phyloP scores from a whole-genome alignment of 441 rosid genomes.

The Syzygium syzygioides region DNA sequence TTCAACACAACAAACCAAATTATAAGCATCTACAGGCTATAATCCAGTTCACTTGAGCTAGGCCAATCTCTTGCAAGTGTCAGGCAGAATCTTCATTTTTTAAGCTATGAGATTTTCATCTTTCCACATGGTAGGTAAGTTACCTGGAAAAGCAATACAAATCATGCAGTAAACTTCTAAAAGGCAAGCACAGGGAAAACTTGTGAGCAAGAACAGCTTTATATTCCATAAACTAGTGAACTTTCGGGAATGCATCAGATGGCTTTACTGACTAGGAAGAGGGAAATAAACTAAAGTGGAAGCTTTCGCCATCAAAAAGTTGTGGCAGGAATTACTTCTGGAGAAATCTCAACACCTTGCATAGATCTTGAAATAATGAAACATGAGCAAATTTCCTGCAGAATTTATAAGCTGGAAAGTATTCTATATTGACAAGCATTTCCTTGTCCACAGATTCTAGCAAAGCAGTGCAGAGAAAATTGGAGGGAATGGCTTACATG shows the following conservation, averaged over 20 bases:
- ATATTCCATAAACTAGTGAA: not conserved
- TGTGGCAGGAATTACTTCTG: not conserved
- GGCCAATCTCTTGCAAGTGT: not conserved
- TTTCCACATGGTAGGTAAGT: not conserved
- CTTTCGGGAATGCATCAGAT: not conserved
- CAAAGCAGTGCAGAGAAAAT: not conserved
- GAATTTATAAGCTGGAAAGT: not conserved
- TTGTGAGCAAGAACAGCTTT: not conserved
- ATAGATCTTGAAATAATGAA: not conserved
- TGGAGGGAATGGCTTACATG: not conserved
- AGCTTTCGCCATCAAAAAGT: not conserved
- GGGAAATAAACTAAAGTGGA: not conserved
- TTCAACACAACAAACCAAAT: not conserved
- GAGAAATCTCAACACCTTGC: not conserved
- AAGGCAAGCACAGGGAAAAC: not conserved
- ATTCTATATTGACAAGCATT: not conserved
- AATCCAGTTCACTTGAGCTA: not conserved
- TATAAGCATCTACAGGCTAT: not conserved
- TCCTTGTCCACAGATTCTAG: not conserved
- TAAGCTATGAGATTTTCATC: not conserved
- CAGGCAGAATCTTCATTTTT: not conserved
- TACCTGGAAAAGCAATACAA: not conserved
- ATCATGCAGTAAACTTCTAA: not conserved
- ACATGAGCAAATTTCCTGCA: not conserved
- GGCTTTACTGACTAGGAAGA: not conserved